These are phyloP conservation scores for Myrica gale DNA, from an alignment of 306 rosid species.

Conservation along the genomic window DNA sequence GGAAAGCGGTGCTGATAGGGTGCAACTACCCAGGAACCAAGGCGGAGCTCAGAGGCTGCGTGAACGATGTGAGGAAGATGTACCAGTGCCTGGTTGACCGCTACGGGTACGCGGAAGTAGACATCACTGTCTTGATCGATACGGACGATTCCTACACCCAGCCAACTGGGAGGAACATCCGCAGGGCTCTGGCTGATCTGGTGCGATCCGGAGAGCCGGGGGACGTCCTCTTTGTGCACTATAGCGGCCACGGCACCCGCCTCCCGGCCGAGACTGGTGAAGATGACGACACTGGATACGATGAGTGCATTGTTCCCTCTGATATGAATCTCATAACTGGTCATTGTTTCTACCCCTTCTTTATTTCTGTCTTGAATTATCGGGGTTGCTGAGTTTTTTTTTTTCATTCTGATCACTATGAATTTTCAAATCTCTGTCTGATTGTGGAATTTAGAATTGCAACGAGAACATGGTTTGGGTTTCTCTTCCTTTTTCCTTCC, in stretches of 20 bases:
- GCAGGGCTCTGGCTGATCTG: constrained; percentile 47
- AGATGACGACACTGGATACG: constrained; percentile 80
- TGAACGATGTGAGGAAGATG: constrained; percentile 73
- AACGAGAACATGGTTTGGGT: not conserved
- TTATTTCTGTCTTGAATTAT: not conserved
- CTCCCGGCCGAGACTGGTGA: constrained; percentile 94
- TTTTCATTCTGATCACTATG: not conserved
- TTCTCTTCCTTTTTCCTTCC: too few species aligned
- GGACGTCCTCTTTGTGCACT: constrained; percentile 70
- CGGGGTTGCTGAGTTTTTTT: not conserved
- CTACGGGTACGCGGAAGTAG: constrained; percentile 50
- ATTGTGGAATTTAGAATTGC: not conserved
- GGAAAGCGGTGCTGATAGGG: constrained; percentile 76
- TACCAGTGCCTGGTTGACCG: constrained; percentile 44
- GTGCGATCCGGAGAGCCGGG: constrained; percentile 55
- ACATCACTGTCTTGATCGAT: constrained; percentile 69
- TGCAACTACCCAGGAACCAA: constrained; percentile 75
- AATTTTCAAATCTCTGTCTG: constrained; percentile 1
- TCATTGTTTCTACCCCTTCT: constrained; percentile 6
- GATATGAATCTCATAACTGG: constrained; percentile 92
- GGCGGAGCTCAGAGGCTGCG: constrained; percentile 73
- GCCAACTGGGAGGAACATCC: constrained; percentile 81
- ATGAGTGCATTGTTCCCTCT: constrained; percentile 89
- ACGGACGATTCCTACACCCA: constrained; percentile 62
- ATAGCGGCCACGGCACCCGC: constrained; percentile 86